A percentile compares a stretch with the other conserved stretches of the same genome.
phyloP scores from a whole-genome alignment of 176 grass and related monocot species.

The Luzula sylvatica region DNA sequence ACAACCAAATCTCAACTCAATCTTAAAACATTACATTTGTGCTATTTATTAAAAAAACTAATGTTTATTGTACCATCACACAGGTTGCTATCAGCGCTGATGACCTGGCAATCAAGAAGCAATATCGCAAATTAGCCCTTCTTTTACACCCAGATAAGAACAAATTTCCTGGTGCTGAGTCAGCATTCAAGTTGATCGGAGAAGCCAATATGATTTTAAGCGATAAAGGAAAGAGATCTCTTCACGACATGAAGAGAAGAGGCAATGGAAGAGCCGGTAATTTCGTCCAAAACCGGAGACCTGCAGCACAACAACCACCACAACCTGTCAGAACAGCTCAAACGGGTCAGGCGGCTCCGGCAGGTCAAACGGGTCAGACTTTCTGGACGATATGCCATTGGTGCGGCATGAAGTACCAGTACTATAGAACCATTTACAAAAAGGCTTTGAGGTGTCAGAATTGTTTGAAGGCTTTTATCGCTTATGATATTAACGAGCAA shows the following conservation, averaged over 20 bases:
- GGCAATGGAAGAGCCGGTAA: not conserved
- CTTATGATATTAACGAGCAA: slow-evolving; percentile 50
- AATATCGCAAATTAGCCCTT: slow-evolving; percentile 72
- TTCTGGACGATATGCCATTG: slow-evolving; percentile 79
- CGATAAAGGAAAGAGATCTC: slow-evolving; percentile 40
- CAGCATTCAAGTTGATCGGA: slow-evolving; percentile 83
- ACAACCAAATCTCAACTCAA: too few relatives aligned
- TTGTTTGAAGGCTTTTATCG: slow-evolving; percentile 75
- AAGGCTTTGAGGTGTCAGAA: slow-evolving; percentile 74
- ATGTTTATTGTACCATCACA: too few relatives aligned
- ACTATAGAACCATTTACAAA: slow-evolving; percentile 54
- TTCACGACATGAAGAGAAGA: slow-evolving; percentile 68
- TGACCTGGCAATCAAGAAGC: slow-evolving; percentile 58
- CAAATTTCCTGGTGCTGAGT: slow-evolving; percentile 70
- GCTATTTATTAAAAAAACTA: too few relatives aligned
- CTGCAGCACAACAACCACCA: too few relatives aligned
- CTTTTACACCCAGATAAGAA: slow-evolving; percentile 91
- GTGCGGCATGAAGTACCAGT: slow-evolving; percentile 88
- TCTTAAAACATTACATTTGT: too few relatives aligned
- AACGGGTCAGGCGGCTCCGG: slow-evolving; percentile 24
- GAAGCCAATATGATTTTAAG: slow-evolving; percentile 62
- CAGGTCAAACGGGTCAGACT: slow-evolving; percentile 16
- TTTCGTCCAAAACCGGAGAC: slow-evolving; percentile 31
- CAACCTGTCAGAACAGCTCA: slow-evolving; percentile 26
- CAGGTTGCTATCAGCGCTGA: slow-evolving; percentile 50